These are phyloP conservation scores for Ophiostoma ips DNA, from an alignment of 2,329 filamentous ascomycete species.

Conservation along the genomic window DNA sequence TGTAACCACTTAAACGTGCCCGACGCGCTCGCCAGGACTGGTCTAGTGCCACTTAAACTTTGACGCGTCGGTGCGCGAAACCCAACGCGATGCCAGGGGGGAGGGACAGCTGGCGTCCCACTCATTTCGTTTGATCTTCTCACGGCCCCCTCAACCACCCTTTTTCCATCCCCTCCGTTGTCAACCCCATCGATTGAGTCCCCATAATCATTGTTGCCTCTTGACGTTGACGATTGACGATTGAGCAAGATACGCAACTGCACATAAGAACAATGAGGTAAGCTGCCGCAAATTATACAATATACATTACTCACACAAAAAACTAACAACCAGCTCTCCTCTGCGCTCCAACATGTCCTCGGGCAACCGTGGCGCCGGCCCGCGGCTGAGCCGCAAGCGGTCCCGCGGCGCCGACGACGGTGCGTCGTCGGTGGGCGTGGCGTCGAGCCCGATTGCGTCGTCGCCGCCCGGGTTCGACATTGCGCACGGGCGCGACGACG, in stretches of 20 bases:
- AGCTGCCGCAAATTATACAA: too few relatives aligned
- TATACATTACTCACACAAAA: too few relatives aligned
- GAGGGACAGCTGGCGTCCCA: neutral
- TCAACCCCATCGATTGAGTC: too few relatives aligned
- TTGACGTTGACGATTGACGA: too few relatives aligned
- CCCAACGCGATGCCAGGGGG: neutral
- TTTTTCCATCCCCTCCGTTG: too few relatives aligned
- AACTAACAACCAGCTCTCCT: slow-evolving; percentile 51
- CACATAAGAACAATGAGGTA: neutral
- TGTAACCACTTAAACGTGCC: neutral
- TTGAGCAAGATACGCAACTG: too few relatives aligned
- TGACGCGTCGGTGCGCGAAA: slow-evolving; percentile 16
- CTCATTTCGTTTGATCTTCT: neutral
- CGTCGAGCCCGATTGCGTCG: slow-evolving; percentile 51
- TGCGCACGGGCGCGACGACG: slow-evolving; percentile 46
- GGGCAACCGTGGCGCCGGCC: slow-evolving; percentile 58
- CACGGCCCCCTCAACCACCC: too few relatives aligned
- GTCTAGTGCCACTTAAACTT: slow-evolving; percentile 29
- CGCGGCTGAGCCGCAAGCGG: slow-evolving; percentile 39
- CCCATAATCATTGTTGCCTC: too few relatives aligned
- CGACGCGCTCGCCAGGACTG: slow-evolving; percentile 5
- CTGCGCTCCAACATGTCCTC: slow-evolving; percentile 68
- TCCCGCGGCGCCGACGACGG: slow-evolving; percentile 38
- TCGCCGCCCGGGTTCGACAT: slow-evolving; percentile 51
- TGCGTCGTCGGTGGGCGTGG: slow-evolving; percentile 34